Evolutionary conservation across 1,284 basidiomycete species (phyloP), one percentile per base, ranked within the genome.

Genomic region (Cutaneotrichosporon cavernicola): DNA sequence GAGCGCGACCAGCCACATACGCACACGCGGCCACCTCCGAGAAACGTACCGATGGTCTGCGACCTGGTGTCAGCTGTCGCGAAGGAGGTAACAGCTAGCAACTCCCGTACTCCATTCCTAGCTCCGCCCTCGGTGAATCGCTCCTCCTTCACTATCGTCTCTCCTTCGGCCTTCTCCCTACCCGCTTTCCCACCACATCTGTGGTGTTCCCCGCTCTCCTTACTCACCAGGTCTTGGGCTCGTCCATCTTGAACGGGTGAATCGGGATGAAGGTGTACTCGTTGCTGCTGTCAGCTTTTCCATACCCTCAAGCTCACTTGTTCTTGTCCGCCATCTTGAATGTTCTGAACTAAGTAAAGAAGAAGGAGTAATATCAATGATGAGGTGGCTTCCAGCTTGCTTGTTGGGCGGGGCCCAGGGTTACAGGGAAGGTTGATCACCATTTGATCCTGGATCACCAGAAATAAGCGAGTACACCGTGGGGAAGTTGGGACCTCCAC

Each of bases 191-290:
- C 11, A 13, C 40, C 11, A 13, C 11, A 13, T 13, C 34, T 9
- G 34, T 36, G 34, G 26, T 26, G 26, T 26, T 26, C 26, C 26
- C 26, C 26, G 26, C 26, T 26, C 26, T 36, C 2, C 40, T 9
- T 7, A 46, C 60, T 46, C 57, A 78, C 80, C 80, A 81, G n/a
- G 74, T 69, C 65, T 75, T 78, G 51, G 80, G 77, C n/a, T 76
- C 67, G 30, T 75, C 73, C 73, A 81, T 77, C 64, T 80, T 67
- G 71, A 81, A 81, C 9, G 80, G 80, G 67, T 81, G 80, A 58
- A 80, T 75, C 11, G 79, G 80, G 56, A 75, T 75, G 66, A 81
- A 81, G 16, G 77, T 78, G 58, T 58, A 65, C 56, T 64, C 59
- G 56, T 47, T 18, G 40, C 60, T 61, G 52, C 11, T 3, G 52